These are phyloP conservation scores for Collybiopsis confluens DNA, from an alignment of 768 basidiomycete species.

Conservation along the genomic window DNA sequence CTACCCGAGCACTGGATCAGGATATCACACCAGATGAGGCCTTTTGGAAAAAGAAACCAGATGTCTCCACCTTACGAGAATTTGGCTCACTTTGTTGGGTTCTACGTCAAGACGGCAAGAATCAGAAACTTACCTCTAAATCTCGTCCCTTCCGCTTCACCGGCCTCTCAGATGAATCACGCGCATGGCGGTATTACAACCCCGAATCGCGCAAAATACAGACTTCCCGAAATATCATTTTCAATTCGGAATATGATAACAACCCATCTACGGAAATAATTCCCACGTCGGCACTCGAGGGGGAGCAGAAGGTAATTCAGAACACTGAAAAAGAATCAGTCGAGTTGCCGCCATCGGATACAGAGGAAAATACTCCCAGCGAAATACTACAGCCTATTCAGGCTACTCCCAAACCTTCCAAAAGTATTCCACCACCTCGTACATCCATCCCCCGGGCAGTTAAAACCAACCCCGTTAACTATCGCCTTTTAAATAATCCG, in stretches of 20 bases:
- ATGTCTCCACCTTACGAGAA: constrained; percentile 19
- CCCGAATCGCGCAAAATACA: constrained; percentile 13
- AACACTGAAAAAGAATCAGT: neutral
- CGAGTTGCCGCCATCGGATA: neutral
- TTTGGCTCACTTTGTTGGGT: constrained; percentile 20
- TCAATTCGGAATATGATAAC: constrained; percentile 4
- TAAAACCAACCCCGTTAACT: neutral
- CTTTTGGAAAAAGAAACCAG: constrained; percentile 14
- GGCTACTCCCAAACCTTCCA: neutral
- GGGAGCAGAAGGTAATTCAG: constrained; percentile 9
- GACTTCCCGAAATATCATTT: constrained; percentile 21
- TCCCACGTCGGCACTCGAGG: constrained; percentile 7
- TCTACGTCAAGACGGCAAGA: constrained; percentile 14
- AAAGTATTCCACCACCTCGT: neutral
- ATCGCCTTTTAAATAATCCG: constrained; percentile 1
- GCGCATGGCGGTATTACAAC: constrained; percentile 21
- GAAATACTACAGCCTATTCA: no score
- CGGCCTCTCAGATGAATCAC: constrained; percentile 19
- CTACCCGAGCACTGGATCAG: neutral
- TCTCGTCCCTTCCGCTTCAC: constrained; percentile 9
- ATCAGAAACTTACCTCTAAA: constrained; percentile 14
- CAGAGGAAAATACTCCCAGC: neutral
- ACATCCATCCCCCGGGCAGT: neutral
- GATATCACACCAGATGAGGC: constrained; percentile 13
- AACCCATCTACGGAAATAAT: neutral